Evolutionary conservation across 257 asterid genomes (phyloP).

Genomic region (Gentiana macrophylla): DNA sequence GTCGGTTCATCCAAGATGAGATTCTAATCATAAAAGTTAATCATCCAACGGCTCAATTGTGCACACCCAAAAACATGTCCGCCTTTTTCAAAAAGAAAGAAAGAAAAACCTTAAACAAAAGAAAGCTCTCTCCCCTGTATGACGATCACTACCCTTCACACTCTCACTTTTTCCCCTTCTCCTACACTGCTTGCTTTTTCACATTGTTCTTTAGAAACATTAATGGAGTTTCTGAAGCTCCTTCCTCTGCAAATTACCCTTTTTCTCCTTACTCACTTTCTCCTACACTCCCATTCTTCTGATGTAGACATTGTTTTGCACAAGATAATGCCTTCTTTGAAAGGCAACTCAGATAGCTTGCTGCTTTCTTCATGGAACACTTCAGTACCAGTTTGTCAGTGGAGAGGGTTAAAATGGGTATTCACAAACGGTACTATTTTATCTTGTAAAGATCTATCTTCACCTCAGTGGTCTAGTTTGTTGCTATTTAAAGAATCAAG

Average conservation of each 20-base stretch:
- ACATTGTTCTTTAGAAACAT: constrained; percentile 9
- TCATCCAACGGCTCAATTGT: too few species aligned
- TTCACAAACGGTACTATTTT: constrained; percentile 44
- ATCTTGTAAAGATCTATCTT: constrained; percentile 54
- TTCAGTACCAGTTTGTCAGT: constrained; percentile 76
- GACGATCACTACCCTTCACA: too few species aligned
- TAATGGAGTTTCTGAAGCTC: constrained; percentile 52
- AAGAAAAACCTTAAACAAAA: too few species aligned
- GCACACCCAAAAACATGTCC: too few species aligned
- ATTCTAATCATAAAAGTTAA: too few species aligned
- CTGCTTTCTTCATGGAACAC: constrained; percentile 73
- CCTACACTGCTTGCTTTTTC: constrained; percentile 6
- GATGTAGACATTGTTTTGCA: constrained; percentile 62
- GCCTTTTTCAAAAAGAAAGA: too few species aligned
- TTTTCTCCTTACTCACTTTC: constrained; percentile 2
- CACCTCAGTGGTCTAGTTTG: constrained; percentile 63
- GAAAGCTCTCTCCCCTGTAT: not conserved
- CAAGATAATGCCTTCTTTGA: constrained; percentile 66
- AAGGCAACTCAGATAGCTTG: constrained; percentile 58
- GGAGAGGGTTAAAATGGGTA: constrained; percentile 91
- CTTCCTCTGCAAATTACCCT: constrained; percentile 14
- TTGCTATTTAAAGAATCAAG: constrained; percentile 37
- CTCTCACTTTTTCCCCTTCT: constrained; percentile 1
- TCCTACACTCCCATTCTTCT: constrained; percentile 22
- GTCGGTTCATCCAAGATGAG: too few species aligned